A percentile compares a stretch with the other conserved stretches of the same genome.
These are phyloP conservation scores for Darksidea phi DNA, from an alignment of 495 filamentous ascomycete genomes.

Conservation along the genomic window DNA sequence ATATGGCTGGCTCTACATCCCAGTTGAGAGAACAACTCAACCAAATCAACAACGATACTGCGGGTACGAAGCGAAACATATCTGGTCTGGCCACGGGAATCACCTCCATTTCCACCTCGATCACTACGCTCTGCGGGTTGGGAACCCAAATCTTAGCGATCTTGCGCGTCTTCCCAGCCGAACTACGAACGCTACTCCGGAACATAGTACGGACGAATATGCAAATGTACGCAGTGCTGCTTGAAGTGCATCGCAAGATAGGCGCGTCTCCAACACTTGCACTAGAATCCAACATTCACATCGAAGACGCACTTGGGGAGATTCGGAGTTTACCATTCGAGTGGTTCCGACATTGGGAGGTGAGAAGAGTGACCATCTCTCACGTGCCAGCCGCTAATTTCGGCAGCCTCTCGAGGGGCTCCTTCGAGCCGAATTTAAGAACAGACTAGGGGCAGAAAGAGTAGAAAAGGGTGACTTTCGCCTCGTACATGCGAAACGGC, in stretches of 20 bases:
- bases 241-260: constrained; percentile 31
- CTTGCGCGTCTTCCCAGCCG: constrained; percentile 28
- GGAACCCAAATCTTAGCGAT: constrained; percentile 25
- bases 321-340: constrained; percentile 30
- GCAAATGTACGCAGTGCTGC: constrained; percentile 31
- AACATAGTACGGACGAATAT: constrained; percentile 27
- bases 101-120: constrained; percentile 11
- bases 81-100: constrained; percentile 15
- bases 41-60: no score
- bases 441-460: neutral
- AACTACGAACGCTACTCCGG: constrained; percentile 20
- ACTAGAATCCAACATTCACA: constrained; percentile 27
- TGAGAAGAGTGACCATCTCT: constrained; percentile 2
- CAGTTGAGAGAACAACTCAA: neutral
- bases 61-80: neutral
- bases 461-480: neutral
- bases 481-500: neutral
- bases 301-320: constrained; percentile 37
- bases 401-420: neutral
- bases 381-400: neutral
- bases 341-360: constrained; percentile 40
- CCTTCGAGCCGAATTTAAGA: neutral
- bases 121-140: constrained; percentile 8
- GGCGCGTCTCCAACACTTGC: constrained; percentile 3
- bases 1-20: neutral